These are phyloP conservation scores for Lagerstroemia speciosa DNA, from an alignment of 345 rosid species.

Conservation along the genomic window DNA sequence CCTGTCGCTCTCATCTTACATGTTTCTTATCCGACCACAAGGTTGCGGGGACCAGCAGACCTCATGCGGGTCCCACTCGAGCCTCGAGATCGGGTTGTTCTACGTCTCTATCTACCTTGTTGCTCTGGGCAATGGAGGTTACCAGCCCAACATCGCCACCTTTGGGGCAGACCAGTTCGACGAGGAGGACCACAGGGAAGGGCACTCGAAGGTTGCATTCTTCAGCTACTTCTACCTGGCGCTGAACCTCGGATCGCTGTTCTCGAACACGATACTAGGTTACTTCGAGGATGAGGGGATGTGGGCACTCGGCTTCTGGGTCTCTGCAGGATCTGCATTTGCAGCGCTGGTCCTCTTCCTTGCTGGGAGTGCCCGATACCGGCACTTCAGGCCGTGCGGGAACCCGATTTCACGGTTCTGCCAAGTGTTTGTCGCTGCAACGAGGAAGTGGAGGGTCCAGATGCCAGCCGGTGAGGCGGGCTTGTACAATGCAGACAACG, in stretches of 20 bases:
- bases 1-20: constrained; percentile 62
- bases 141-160: too few relatives aligned
- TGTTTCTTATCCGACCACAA: constrained; percentile 67
- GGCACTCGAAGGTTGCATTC: too few relatives aligned
- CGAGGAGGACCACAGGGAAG: too few relatives aligned
- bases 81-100: constrained; percentile 53
- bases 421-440: constrained; percentile 79
- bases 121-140: constrained; percentile 90
- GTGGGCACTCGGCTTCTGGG: too few relatives aligned
- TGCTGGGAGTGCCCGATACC: constrained; percentile 56
- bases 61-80: constrained; percentile 66
- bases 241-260: constrained; percentile 86
- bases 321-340: too few relatives aligned
- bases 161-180: too few relatives aligned
- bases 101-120: constrained; percentile 82
- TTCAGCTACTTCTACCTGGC: too few relatives aligned
- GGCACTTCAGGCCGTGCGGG: constrained; percentile 84
- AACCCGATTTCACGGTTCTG: constrained; percentile 78
- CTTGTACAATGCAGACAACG: constrained; percentile 34
- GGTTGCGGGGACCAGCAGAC: constrained; percentile 71
- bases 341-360: constrained; percentile 68
- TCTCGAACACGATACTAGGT: constrained; percentile 85
- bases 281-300: constrained; percentile 92
- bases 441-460: constrained; percentile 52
- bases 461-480: constrained; percentile 34